Percentiles rank a stretch among this genome's conserved stretches.
Evolutionary conservation across 73 alveolate genomes (phyloP).

Genomic region (Stentor coeruleus): DNA sequence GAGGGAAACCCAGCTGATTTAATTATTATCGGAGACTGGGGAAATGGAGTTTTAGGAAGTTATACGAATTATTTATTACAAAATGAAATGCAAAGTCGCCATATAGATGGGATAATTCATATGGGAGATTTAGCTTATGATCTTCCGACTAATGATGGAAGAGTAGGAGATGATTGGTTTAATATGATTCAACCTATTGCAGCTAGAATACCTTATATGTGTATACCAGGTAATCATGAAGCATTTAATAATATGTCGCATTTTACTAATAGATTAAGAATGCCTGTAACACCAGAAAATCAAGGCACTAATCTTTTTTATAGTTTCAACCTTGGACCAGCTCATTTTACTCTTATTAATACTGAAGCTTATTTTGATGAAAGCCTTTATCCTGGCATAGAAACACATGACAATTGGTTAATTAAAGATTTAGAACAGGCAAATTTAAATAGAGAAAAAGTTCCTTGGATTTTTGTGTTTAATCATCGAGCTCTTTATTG

Average conservation of each 20-base stretch:
- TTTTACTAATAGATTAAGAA: neutral
- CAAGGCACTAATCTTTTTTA: neutral
- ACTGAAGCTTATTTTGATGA: neutral
- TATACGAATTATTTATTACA: neutral
- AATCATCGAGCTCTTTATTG: slow-evolving; percentile 5
- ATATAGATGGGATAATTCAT: neutral
- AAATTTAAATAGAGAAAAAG: neutral
- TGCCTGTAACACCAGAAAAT: neutral
- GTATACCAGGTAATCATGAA: slow-evolving; percentile 11
- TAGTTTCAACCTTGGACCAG: slow-evolving; percentile 4
- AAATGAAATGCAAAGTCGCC: neutral
- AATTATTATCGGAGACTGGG: neutral
- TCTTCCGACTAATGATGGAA: neutral
- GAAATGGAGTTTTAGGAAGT: neutral
- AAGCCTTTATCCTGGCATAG: neutral
- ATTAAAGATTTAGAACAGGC: neutral
- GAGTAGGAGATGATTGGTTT: neutral
- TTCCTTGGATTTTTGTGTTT: neutral
- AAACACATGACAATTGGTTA: neutral
- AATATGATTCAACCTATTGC: slow-evolving; percentile 13
- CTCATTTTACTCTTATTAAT: neutral
- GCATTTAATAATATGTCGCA: neutral
- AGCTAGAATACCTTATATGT: neutral
- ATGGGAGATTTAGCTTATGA: slow-evolving; percentile 17
- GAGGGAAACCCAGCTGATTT: neutral